A percentile compares a stretch with the other conserved stretches of the same genome.
Conservation (phyloP, 345 rosid genomes). For the Acer yangbiense region DNA sequence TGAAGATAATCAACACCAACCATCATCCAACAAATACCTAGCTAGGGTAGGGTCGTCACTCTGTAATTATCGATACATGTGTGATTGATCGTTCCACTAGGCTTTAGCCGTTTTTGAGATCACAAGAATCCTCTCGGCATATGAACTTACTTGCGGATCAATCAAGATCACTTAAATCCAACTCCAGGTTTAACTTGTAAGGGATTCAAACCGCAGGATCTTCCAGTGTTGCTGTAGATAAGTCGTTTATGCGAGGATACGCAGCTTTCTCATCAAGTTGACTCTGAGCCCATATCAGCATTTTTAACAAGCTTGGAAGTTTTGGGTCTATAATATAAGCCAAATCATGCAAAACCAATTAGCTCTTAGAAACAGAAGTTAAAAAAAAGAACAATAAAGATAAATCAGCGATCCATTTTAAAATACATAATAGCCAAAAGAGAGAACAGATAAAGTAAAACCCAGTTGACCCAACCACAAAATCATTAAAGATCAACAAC, state of each 20-base stretch:
- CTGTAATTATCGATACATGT: conserved; percentile 9
- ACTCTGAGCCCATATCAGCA: conserved; percentile 90
- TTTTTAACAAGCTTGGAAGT: conserved; percentile 89
- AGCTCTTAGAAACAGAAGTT: neutral
- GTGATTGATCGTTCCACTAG: conserved; percentile 12
- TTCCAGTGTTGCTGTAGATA: conserved; percentile 73
- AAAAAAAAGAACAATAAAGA: neutral
- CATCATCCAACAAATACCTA: conserved; percentile 30
- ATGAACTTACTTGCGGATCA: conserved; percentile 3
- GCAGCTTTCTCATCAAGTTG: conserved; percentile 88
- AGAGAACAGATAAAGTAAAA: neutral
- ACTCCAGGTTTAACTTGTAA: neutral
- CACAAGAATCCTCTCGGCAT: neutral
- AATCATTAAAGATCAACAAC: neutral
- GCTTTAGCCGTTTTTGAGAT: conserved; percentile 6
- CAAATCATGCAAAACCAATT: conserved; percentile 13
- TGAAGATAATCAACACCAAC: conserved; percentile 26
- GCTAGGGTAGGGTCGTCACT: conserved; percentile 7
- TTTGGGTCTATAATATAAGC: conserved; percentile 68
- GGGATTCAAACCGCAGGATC: conserved; percentile 59
- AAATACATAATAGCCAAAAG: neutral
- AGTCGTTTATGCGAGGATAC: conserved; percentile 87
- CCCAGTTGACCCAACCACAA: neutral
- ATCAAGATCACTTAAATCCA: conserved; percentile 3
- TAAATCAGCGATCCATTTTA: neutral